Evolutionary conservation across 441 rosid genomes (phyloP), one percentile per base, ranked within the genome.

Genomic region (Adansonia grandidieri): DNA sequence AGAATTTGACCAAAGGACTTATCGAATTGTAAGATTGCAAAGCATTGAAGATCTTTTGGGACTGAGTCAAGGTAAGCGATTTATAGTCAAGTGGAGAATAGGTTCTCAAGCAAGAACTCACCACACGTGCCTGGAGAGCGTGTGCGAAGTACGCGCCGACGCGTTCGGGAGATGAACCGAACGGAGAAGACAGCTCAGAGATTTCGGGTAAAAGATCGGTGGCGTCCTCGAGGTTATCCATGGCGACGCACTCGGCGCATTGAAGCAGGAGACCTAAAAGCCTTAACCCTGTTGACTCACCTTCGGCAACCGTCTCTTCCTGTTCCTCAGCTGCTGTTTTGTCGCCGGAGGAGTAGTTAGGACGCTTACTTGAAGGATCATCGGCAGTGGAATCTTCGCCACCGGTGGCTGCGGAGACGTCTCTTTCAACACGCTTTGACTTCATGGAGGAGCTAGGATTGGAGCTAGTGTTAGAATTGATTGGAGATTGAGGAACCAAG

Each of bases 221-320:
- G 45, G 97, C 98, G 58, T 87, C 88, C 19, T 77, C 80, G 71
- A 94, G 95, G 64, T 89, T 88, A 44, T 92, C 90, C 83, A 85
- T 89, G 19, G 96, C 95, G 1, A 94, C 96, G 82, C 87, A 87
- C 80, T 94, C 97, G 37, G 97, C 97, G 86, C 96, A 94, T 84
- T 92, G 97, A 5, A 94, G 88, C 71, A 94, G 80, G 24, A 94
- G 86, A 19, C 95, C 90, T 9, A 94, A 89, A 45, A 92, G 92
- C 20, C 91, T 80, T 54, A 94, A 85, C 0, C 89, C 92, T 2
- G 85, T 60, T 9, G 90, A 84, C 79, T 90, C 92, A 0, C 68
- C 85, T 8, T 40, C 88, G 14, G 65, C 44, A 2, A 51, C 76
- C 14, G 80, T 57, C 17, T 81, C 86, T 17, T 82, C 84, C 0